Evolutionary conservation across 805 yeast genomes (phyloP), one percentile per base, ranked within the genome.

Genomic region (Myxozyma neotropica): DNA sequence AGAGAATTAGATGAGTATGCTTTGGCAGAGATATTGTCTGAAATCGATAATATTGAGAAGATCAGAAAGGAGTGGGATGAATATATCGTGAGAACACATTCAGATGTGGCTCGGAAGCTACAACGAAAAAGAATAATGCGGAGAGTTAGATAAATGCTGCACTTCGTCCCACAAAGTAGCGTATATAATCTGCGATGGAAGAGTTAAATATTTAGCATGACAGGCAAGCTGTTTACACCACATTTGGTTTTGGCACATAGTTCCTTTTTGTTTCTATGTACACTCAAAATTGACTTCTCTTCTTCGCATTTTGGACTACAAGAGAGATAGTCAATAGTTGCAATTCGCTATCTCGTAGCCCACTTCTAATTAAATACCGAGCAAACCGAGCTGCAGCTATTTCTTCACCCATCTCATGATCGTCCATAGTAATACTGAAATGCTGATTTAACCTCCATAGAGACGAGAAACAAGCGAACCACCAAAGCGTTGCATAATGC

Each of bases 401-500:
- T 12, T 15, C 7, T 10, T n/a, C 23, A 17, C 35, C 27, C 27
- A 33, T 39, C 27, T 51, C 38, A 15, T 26, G 13, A 27, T 26
- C 42, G n/a, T 31, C 19, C 19, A 21, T 52, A 5, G 10, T 21
- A 29, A 17, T 27, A 19, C 1, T 29, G 8, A 5, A 35, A 10
- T 33, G 6, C 8, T 31, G 17, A 21, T 33, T 17, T 53, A 53
- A 33, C 55, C 60, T 17, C 59, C 57, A 31, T 62, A 62, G 24
- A 62, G 53, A 24, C 66, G 50, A 23, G 61, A 57, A 17, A 60
- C 33, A 13, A 62, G 10, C 10, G 48, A 26, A 8, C 67, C 64
- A 59, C 80, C 83, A 29, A 85, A 67, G 63, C 84, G 80, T 19
- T 76, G 70, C 29, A 84, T 71, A 15, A 81, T 45, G 8, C 74